Conservation (phyloP, 306 rosid genomes). For the Prosopis cineraria region DNA sequence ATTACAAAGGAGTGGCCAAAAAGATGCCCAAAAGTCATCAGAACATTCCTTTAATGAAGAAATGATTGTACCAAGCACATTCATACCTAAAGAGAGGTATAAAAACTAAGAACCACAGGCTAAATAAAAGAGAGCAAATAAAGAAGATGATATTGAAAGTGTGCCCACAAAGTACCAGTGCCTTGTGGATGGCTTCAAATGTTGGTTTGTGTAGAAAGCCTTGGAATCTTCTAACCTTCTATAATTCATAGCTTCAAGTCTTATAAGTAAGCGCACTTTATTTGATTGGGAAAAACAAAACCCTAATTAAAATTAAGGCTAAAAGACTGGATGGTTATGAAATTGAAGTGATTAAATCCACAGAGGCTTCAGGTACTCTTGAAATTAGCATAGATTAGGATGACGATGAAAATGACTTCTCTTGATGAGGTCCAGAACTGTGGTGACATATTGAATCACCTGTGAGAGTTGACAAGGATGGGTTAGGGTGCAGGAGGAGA, state of each 20-base stretch:
- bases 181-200: slow-evolving; percentile 84
- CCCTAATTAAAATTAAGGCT: slow-evolving; percentile 29
- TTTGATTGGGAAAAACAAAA: neutral
- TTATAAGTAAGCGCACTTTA: slow-evolving; percentile 26
- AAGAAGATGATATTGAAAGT: slow-evolving; percentile 60
- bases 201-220: slow-evolving; percentile 87
- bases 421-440: neutral
- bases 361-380: slow-evolving; percentile 11
- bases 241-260: slow-evolving; percentile 67
- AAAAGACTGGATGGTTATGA: slow-evolving; percentile 2
- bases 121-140: slow-evolving; percentile 57
- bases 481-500: no score
- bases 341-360: slow-evolving; percentile 29
- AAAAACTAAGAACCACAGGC: slow-evolving; percentile 81
- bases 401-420: neutral
- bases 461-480: no score
- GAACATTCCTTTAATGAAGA: slow-evolving; percentile 86
- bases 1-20: slow-evolving; percentile 92
- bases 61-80: slow-evolving; percentile 95
- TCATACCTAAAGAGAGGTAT: slow-evolving; percentile 87
- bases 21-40: slow-evolving; percentile 88
- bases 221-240: slow-evolving; percentile 93
- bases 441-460: no score
- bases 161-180: slow-evolving; percentile 96
- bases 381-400: slow-evolving; percentile 8